Percentiles rank a stretch among this genome's conserved stretches.
Conservation (phyloP, 306 rosid species). For the Rosa rugosa region DNA sequence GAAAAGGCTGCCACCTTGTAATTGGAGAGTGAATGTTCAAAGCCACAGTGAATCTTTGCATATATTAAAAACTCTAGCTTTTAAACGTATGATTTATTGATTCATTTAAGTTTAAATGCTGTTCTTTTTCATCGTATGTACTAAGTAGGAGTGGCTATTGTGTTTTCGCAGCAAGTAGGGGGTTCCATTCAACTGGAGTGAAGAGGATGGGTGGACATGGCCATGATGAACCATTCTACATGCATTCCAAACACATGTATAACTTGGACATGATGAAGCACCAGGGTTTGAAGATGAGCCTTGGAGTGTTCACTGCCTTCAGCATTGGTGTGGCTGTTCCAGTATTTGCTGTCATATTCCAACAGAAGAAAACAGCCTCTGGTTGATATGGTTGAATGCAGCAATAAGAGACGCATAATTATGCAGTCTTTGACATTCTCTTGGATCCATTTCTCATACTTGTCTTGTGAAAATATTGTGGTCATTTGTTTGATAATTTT, state of each 20-base stretch:
- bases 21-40: neutral
- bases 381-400: constrained; percentile 18
- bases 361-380: constrained; percentile 36
- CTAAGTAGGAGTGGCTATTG: neutral
- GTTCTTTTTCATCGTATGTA: neutral
- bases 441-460: neutral
- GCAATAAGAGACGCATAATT: constrained; percentile 23
- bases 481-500: constrained; percentile 13
- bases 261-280: constrained; percentile 39
- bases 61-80: neutral
- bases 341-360: constrained; percentile 29
- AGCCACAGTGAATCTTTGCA: neutral
- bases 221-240: constrained; percentile 38
- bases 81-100: neutral
- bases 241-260: constrained; percentile 44
- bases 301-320: constrained; percentile 34
- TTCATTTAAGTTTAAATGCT: neutral
- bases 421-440: constrained; percentile 2
- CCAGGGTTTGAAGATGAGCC: constrained; percentile 32
- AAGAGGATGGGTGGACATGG: constrained; percentile 44
- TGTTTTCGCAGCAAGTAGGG: constrained; percentile 23
- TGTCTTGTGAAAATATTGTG: neutral
- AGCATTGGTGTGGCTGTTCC: constrained; percentile 38
- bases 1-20: neutral
- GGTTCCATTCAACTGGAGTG: constrained; percentile 40